phyloP scores from a whole-genome alignment of 2,329 filamentous ascomycete genomes.

The Botrytis galanthina region DNA sequence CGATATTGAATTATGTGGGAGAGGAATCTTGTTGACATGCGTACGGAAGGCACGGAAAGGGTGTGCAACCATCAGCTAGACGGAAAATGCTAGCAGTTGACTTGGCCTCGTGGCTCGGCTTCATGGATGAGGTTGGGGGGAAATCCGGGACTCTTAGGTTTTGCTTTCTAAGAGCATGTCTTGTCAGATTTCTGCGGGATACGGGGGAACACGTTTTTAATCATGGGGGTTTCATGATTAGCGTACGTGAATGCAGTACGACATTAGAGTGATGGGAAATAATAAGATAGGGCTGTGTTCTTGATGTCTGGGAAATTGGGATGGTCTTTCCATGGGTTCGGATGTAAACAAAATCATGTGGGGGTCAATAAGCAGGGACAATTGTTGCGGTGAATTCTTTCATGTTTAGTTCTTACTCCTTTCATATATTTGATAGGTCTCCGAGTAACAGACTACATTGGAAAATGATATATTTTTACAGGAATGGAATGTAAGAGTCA shows the following conservation, averaged over 20 bases:
- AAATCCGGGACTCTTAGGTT: neutral
- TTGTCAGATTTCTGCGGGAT: neutral
- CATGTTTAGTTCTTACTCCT: neutral
- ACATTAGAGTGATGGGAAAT: neutral
- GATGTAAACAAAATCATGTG: neutral
- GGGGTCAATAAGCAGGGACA: neutral
- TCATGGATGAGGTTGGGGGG: neutral
- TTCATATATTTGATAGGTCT: neutral
- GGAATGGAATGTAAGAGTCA: neutral
- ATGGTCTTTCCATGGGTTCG: neutral
- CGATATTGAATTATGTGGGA: neutral
- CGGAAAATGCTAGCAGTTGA: neutral
- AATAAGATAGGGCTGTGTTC: constrained; percentile 3
- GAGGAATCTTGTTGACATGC: neutral
- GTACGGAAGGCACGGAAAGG: neutral
- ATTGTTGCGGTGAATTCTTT: constrained; percentile 5
- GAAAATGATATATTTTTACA: neutral
- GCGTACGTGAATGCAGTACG: neutral
- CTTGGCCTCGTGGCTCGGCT: neutral
- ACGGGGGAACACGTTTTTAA: neutral
- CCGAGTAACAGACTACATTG: neutral
- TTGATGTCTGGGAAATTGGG: neutral
- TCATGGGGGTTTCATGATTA: neutral
- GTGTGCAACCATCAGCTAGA: neutral
- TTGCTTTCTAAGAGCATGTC: too few species aligned